Base-by-base conservation (phyloP, 148 eudicot species). In the Amaranthus hypochondriacus region DNA sequence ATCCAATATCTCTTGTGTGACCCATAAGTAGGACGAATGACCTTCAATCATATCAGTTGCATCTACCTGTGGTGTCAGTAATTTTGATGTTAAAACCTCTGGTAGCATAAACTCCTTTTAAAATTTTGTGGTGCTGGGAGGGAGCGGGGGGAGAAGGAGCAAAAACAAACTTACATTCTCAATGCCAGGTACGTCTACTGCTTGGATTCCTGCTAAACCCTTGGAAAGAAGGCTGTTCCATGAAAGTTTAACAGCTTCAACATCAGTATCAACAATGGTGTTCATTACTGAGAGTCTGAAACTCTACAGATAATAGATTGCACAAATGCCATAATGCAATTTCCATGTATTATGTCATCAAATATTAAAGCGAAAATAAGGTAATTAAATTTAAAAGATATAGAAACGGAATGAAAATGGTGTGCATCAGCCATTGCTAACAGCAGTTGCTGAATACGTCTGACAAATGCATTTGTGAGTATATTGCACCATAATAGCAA, bases 201-300 rank as follows among this genome's bases (percentile, higher is more conserved):
- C 86, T 76, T 92, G 92, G 70, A 95, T 95, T 78, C 98, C 98
- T n/a, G 98, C 98, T 77, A 95, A 80, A 79, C 98, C 98, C 82
- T 87, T 88, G 3, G 86, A 86, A 48, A 95, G 93, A 83, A 94
- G 91, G 80, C 98, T 95, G 89, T 81, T 77, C 52, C 21, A 66
- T 53, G 64, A 48, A 78, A 76, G 62, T 58, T 5, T 67, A 61
- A 49, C 46, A 56, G 69, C 58, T 66, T 72, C 74, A 66, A 67
- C 43, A 71, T 0, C 13, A 49, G 54, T 8, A 69, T 14, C 21
- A 57, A 67, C 43, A 21, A 9, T 21, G 9, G 46, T 54, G 44
- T 47, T 9, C 6, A 18, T 21, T 21, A 21, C 21, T 18, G 13
- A 56, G 39, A 28, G 39, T 28, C 39, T 28, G 2, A 55, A 55